A percentile compares a stretch with the other conserved stretches of the same genome.
Evolutionary conservation across 495 filamentous ascomycete species (phyloP).

Genomic region (Hypoxylon lienhwacheense): DNA sequence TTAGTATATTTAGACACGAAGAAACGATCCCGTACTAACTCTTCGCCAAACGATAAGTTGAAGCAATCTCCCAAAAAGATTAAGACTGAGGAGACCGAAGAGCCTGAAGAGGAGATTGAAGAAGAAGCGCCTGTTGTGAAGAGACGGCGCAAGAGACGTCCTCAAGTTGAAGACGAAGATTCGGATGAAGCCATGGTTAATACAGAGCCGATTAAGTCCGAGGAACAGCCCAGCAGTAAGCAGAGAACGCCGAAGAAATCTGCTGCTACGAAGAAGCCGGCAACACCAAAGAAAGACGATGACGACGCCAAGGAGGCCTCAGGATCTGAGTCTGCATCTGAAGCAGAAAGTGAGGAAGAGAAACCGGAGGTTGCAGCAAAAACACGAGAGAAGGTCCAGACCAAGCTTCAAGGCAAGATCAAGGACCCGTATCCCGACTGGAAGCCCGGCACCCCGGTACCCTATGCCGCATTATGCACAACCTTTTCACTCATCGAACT

Average conservation of each 20-base stretch:
- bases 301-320: conserved; percentile 48
- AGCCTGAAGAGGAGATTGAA: conserved; percentile 47
- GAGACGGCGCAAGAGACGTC: conserved; percentile 47
- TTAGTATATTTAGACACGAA: conserved; percentile 38
- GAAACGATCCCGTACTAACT: conserved; percentile 44
- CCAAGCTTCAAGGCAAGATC: conserved; percentile 61
- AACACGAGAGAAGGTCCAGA: conserved; percentile 81
- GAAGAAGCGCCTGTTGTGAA: conserved; percentile 59
- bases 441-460: conserved; percentile 83
- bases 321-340: conserved; percentile 57
- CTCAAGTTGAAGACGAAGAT: conserved; percentile 45
- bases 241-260: conserved; percentile 36
- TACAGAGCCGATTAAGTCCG: conserved; percentile 28
- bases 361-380: conserved; percentile 76
- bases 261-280: conserved; percentile 34
- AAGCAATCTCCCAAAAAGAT: conserved; percentile 32
- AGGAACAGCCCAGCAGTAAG: conserved; percentile 21
- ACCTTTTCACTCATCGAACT: conserved; percentile 93
- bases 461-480: conserved; percentile 91
- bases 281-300: conserved; percentile 30
- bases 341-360: conserved; percentile 64
- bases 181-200: conserved; percentile 49
- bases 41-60: conserved; percentile 16
- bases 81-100: conserved; percentile 37
- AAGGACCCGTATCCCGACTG: conserved; percentile 94